Evolutionary conservation across 805 yeast genomes (phyloP), one percentile per base, ranked within the genome.

Genomic region (Suhomyces pyralidae): DNA sequence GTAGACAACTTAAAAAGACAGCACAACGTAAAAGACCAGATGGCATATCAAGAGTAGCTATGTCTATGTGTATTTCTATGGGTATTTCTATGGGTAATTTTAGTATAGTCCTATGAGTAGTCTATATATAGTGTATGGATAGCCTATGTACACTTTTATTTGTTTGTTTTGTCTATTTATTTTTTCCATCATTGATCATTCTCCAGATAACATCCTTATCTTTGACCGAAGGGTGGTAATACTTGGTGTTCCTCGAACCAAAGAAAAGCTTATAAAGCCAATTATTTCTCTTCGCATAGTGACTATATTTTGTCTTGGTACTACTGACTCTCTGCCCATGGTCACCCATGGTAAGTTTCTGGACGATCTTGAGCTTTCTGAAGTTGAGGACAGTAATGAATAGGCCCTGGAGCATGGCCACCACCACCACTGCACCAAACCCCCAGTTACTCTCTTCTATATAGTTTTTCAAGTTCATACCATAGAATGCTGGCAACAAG

Each of bases 401-500:
- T 5, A 78, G 53, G 0, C 88, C 94, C 54, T 80, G 77, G 0
- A 82, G 12, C 2, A 82, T 58, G 9, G 90, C 84, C 4, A 81
- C 51, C 0, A 66, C 64, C 1, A 86, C 75, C 5, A 87, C 85
- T 1, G 76, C 71, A 0, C 79, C 82, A 67, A 88, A 88, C 0
- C 94, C 94, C 40, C 69, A 62, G 34, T 72, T 61, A 0, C 88
- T 81, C 4, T 86, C 89, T 65, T 88, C 96, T 5, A 88, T 82
- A 61, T 84, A 88, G 61, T 88, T 88, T 56, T 85, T 85, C 61
- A 88, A 71, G 62, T 88, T 88, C 96, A 88, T 88, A 32, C 96
- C 97, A 62, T 89, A 92, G 60, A 91, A 85, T 7, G 96, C 96
- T 2, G 97, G 96, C 1, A 90, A 61, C 19, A 89, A 71, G 1